These are phyloP conservation scores for Arctostaphylos glauca DNA, from an alignment of 148 eudicot species.

Conservation along the genomic window DNA sequence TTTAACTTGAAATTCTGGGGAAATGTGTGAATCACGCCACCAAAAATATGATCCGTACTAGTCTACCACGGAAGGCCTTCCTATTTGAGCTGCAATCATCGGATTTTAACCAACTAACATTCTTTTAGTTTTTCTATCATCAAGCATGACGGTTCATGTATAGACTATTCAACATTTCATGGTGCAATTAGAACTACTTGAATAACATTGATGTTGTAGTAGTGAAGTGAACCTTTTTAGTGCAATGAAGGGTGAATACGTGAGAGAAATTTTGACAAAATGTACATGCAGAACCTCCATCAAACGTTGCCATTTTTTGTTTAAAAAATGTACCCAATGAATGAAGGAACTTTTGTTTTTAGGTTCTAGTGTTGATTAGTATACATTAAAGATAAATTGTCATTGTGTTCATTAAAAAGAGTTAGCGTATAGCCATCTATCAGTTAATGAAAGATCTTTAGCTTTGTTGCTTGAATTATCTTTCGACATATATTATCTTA, in stretches of 20 bases:
- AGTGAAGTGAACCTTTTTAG: not conserved
- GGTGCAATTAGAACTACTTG: not conserved
- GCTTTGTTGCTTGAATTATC: not conserved
- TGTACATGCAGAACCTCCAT: not conserved
- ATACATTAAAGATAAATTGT: not conserved
- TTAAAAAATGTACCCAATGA: not conserved
- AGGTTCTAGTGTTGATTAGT: not conserved
- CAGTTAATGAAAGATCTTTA: slow-evolving; percentile 2
- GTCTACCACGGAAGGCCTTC: not conserved
- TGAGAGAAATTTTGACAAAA: slow-evolving; percentile 1
- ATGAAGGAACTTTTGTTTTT: not conserved
- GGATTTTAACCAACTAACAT: not conserved
- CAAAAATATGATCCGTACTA: not conserved
- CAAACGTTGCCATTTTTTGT: not conserved
- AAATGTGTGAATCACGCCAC: not conserved
- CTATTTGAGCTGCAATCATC: not conserved
- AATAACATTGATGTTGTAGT: not conserved
- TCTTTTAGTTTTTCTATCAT: not conserved
- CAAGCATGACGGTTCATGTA: not conserved
- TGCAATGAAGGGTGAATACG: not conserved
- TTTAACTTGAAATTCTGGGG: not conserved
- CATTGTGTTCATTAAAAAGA: not conserved
- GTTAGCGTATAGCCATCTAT: not conserved
- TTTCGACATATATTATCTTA: not conserved
- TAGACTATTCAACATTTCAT: not conserved